A percentile compares a stretch with the other conserved stretches of the same genome.
Conservation (phyloP, 306 rosid species). For the Ammopiptanthus mongolicus region DNA sequence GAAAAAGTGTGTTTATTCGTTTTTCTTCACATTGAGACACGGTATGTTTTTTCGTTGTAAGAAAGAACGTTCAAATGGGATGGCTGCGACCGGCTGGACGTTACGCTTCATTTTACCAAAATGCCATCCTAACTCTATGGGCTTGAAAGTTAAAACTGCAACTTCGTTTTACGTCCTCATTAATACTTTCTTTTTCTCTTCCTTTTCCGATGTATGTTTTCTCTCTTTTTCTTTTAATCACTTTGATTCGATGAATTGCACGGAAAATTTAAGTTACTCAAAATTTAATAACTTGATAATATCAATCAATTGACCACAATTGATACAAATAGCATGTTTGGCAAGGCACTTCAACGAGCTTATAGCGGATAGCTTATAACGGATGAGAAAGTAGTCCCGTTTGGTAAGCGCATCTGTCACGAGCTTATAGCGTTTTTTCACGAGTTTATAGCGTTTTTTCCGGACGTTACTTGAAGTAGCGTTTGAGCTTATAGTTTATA, state of each 20-base stretch:
- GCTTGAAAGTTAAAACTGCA: constrained; percentile 19
- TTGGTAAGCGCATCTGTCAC: too few species aligned
- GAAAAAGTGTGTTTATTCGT: too few species aligned
- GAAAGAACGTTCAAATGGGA: constrained; percentile 37
- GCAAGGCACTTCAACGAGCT: too few species aligned
- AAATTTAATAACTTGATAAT: not conserved
- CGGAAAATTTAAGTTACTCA: not conserved
- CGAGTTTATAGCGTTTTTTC: too few species aligned
- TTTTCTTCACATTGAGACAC: not conserved
- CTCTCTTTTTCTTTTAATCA: not conserved
- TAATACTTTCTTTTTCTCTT: not conserved
- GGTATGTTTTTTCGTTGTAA: constrained; percentile 9
- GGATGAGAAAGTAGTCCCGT: too few species aligned
- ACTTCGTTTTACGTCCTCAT: not conserved
- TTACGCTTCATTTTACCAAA: constrained; percentile 3
- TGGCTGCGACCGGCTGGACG: constrained; percentile 26
- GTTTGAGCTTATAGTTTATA: too few species aligned
- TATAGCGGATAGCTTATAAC: too few species aligned
- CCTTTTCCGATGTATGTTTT: not conserved
- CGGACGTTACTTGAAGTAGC: too few species aligned
- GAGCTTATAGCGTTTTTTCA: too few species aligned
- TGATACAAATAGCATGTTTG: too few species aligned
- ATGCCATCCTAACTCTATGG: constrained; percentile 20
- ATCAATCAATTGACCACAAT: not conserved
- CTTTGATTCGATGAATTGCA: too few species aligned